Percentiles rank a stretch among this genome's conserved stretches.
Conservation (phyloP, 202 grass and related monocot species). For the Panicum hallii region DNA sequence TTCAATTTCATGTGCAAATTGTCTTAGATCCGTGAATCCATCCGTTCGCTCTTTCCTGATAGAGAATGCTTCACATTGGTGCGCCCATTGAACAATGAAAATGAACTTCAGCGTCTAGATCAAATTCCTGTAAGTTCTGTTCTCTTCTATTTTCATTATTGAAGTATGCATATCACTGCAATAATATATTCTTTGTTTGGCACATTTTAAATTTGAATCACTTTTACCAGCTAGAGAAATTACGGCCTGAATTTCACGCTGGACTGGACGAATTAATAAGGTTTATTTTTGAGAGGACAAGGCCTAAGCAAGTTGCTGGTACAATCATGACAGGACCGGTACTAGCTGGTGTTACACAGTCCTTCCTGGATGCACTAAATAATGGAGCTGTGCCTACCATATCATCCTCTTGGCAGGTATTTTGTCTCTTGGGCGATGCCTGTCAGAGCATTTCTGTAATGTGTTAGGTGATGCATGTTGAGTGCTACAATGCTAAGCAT, state of each 20-base stretch:
- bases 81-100: slow-evolving; percentile 81
- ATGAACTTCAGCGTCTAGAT: slow-evolving; percentile 78
- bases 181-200: not conserved
- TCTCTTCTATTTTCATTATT: not conserved
- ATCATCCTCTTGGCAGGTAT: slow-evolving; percentile 86
- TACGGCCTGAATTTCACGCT: slow-evolving; percentile 71
- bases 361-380: slow-evolving; percentile 84
- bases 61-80: slow-evolving; percentile 89
- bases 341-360: slow-evolving; percentile 73
- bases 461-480: not conserved
- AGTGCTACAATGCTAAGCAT: not conserved
- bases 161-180: not conserved
- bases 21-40: slow-evolving; percentile 79
- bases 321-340: slow-evolving; percentile 83
- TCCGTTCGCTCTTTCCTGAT: slow-evolving; percentile 79
- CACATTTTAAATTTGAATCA: slow-evolving; percentile 9
- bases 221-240: slow-evolving; percentile 64
- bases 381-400: slow-evolving; percentile 85
- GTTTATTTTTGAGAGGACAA: slow-evolving; percentile 80
- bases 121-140: slow-evolving; percentile 69
- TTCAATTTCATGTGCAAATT: slow-evolving; percentile 43
- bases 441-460: not conserved
- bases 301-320: slow-evolving; percentile 78
- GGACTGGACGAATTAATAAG: slow-evolving; percentile 74
- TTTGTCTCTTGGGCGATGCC: slow-evolving; percentile 7